Percentiles rank a stretch among this genome's conserved stretches.
Evolutionary conservation across 2,329 filamentous ascomycete species (phyloP).

Genomic region (Pseudogymnoascus sp.): DNA sequence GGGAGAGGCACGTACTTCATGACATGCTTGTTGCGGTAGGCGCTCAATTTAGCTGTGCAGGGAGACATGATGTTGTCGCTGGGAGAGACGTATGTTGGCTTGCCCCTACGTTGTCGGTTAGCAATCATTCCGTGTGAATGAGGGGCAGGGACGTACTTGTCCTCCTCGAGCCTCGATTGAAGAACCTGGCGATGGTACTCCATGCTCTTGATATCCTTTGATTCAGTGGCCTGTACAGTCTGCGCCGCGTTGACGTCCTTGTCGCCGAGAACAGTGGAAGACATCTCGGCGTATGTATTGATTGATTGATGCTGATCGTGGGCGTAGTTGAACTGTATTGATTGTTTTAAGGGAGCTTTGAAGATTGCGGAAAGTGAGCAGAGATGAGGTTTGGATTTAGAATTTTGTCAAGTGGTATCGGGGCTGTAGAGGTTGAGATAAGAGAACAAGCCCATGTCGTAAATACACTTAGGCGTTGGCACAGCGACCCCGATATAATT

Average conservation of each 20-base stretch:
- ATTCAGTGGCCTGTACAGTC: constrained; percentile 24
- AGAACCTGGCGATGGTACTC: constrained; percentile 73
- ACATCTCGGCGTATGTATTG: constrained; percentile 38
- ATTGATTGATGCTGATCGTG: background rate
- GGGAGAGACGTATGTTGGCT: constrained; percentile 61
- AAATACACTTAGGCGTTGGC: constrained; percentile 8
- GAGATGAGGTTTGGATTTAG: constrained; percentile 4
- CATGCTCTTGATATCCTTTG: constrained; percentile 56
- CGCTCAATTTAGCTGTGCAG: constrained; percentile 74
- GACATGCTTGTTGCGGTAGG: constrained; percentile 73
- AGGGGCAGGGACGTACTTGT: constrained; percentile 45
- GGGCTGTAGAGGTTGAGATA: background rate
- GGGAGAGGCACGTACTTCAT: constrained; percentile 56
- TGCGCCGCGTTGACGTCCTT: constrained; percentile 55
- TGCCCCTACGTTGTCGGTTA: constrained; percentile 19
- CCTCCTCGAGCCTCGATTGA: constrained; percentile 63
- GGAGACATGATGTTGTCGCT: constrained; percentile 88
- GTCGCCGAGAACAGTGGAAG: constrained; percentile 53
- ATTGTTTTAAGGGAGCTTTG: background rate
- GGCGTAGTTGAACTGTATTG: background rate
- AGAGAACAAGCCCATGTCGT: background rate
- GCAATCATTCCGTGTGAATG: constrained; percentile 23
- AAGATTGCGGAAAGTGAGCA: background rate
- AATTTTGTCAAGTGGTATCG: constrained; percentile 7
- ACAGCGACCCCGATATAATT: background rate